phyloP scores from a whole-genome alignment of 257 asterid species.

The Solanum bulbocastanum region DNA sequence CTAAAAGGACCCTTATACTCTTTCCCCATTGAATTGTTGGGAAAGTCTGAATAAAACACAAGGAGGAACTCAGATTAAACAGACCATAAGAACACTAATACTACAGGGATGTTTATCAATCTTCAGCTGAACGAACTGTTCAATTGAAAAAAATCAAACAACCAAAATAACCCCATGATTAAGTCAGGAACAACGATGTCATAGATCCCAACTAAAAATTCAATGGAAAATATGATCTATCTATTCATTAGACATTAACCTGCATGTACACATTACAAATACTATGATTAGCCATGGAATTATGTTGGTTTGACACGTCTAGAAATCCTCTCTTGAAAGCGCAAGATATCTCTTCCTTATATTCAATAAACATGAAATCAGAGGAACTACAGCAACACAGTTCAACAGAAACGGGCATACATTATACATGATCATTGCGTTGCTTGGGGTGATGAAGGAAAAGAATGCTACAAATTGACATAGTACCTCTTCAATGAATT shows the following conservation, averaged over 20 bases:
- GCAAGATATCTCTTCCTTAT: neutral
- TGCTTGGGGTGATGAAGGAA: neutral
- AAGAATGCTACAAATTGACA: neutral
- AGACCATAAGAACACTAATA: neutral
- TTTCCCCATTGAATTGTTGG: constrained; percentile 75
- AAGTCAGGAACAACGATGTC: neutral
- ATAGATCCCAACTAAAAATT: neutral
- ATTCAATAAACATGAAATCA: neutral
- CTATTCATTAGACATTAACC: neutral
- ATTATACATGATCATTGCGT: neutral
- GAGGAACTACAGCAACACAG: neutral
- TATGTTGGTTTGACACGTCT: neutral
- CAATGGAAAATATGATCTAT: neutral
- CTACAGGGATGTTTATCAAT: neutral
- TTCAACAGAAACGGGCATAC: neutral
- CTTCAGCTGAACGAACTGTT: neutral
- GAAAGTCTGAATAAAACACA: constrained; percentile 30
- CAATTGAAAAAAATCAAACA: neutral
- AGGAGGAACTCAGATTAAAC: neutral
- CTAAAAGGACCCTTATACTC: constrained; percentile 73
- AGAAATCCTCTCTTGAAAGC: neutral
- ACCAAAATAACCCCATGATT: neutral
- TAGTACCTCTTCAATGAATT: constrained; percentile 49
- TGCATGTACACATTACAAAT: neutral
- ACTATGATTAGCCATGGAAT: neutral